Evolutionary conservation across 1,139 yeast species (phyloP).

Genomic region (Lodderomyces jiufengensis): DNA sequence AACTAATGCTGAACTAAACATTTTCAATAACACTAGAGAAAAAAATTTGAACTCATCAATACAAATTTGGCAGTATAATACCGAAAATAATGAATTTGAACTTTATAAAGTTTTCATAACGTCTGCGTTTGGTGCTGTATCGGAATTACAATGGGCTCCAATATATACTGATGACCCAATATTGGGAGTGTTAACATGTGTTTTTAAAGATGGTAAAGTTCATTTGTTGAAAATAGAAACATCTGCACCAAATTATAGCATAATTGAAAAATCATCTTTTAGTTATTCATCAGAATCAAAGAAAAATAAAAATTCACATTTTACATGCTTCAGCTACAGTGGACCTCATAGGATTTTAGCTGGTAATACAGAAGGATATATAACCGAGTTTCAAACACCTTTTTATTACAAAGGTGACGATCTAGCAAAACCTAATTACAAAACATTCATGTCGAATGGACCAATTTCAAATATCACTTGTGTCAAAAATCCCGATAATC

Average conservation of each 20-base stretch:
- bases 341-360: slow-evolving; percentile 48
- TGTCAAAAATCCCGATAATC: slow-evolving; percentile 32
- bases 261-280: slow-evolving; percentile 26
- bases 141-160: slow-evolving; percentile 53
- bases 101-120: slow-evolving; percentile 36
- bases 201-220: slow-evolving; percentile 61
- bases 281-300: slow-evolving; percentile 20
- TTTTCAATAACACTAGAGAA: slow-evolving; percentile 18
- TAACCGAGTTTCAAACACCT: slow-evolving; percentile 58
- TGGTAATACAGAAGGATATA: slow-evolving; percentile 64
- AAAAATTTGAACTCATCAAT: slow-evolving; percentile 34
- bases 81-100: slow-evolving; percentile 19
- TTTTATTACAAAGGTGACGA: slow-evolving; percentile 13
- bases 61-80: slow-evolving; percentile 46
- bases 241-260: slow-evolving; percentile 18
- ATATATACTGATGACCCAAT: slow-evolving; percentile 19
- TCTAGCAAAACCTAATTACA: slow-evolving; percentile 42
- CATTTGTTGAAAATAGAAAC: slow-evolving; percentile 45
- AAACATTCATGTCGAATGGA: slow-evolving; percentile 46
- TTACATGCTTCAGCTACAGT: slow-evolving; percentile 53
- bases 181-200: slow-evolving; percentile 50
- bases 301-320: slow-evolving; percentile 20
- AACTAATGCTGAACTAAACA: slow-evolving; percentile 29
- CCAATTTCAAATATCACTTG: slow-evolving; percentile 35
- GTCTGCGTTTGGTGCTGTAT: slow-evolving; percentile 49